phyloP scores from a whole-genome alignment of 2,329 filamentous ascomycete species.

The Trichophyton rubrum region DNA sequence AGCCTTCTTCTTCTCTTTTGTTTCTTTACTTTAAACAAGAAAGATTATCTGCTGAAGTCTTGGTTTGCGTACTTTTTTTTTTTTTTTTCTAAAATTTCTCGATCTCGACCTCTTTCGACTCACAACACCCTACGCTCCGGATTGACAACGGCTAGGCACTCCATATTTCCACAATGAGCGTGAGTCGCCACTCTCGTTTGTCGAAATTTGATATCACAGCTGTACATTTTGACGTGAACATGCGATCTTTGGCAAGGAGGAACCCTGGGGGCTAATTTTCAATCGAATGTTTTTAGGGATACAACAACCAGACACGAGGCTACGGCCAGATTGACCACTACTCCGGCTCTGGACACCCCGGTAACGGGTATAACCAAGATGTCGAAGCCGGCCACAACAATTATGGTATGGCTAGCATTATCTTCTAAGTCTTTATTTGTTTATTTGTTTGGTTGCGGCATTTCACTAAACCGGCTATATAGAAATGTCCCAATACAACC shows the following conservation, averaged over 20 bases:
- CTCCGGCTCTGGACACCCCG: conserved; percentile 24
- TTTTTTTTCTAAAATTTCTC: neutral
- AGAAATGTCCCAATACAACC: conserved; percentile 34
- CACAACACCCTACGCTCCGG: neutral
- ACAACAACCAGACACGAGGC: conserved; percentile 22
- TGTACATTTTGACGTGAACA: neutral
- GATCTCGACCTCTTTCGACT: neutral
- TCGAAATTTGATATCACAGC: neutral
- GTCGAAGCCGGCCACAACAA: conserved; percentile 20
- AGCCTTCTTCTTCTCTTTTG: neutral
- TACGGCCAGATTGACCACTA: conserved; percentile 48
- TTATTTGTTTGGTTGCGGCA: neutral
- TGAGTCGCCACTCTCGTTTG: conserved; percentile 7
- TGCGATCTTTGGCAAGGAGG: neutral
- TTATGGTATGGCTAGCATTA: conserved; percentile 17
- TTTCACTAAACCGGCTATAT: conserved; percentile 12
- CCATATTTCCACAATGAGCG: conserved; percentile 8
- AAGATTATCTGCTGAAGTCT: neutral
- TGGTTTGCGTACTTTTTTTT: neutral
- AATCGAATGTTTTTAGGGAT: conserved; percentile 6
- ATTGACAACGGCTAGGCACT: neutral
- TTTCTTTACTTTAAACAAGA: neutral
- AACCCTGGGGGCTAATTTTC: neutral
- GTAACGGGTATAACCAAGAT: conserved; percentile 23
- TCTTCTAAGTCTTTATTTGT: neutral